phyloP scores from a whole-genome alignment of 768 basidiomycete genomes.

The Candolleomyces eurysporus region DNA sequence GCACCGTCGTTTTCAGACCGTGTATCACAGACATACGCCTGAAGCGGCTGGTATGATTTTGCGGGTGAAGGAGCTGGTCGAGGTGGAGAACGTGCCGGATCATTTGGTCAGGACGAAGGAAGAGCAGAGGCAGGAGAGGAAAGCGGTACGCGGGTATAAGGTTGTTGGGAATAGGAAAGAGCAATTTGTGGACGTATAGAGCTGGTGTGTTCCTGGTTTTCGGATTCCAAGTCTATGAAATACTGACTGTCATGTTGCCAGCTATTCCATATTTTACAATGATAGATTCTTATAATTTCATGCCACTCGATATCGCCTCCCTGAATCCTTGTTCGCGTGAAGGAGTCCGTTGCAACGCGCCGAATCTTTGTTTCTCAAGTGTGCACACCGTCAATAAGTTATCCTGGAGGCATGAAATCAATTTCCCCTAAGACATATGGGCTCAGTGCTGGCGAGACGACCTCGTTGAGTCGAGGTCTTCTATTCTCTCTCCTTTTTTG shows the following conservation, averaged over 20 bases:
- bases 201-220: conserved; percentile 1
- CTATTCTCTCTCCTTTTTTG: too few species aligned
- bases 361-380: too few species aligned
- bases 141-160: conserved; percentile 65
- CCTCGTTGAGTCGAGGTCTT: too few species aligned
- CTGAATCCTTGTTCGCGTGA: too few species aligned
- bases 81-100: conserved; percentile 80
- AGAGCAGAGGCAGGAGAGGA: conserved; percentile 66
- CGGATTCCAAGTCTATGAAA: too few species aligned
- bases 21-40: conserved; percentile 72
- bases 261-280: background rate
- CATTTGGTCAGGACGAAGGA: conserved; percentile 66
- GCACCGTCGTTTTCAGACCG: conserved; percentile 79
- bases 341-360: too few species aligned
- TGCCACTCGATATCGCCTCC: too few species aligned
- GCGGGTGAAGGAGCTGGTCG: conserved; percentile 83
- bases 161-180: conserved; percentile 42
- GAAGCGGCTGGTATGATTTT: conserved; percentile 86
- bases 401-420: too few species aligned
- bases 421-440: too few species aligned
- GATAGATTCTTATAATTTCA: background rate
- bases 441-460: too few species aligned
- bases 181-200: conserved; percentile 29
- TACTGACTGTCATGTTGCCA: background rate
- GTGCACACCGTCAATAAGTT: too few species aligned